Conservation (phyloP, 495 filamentous ascomycete genomes). For the Aspergillus campestris region DNA sequence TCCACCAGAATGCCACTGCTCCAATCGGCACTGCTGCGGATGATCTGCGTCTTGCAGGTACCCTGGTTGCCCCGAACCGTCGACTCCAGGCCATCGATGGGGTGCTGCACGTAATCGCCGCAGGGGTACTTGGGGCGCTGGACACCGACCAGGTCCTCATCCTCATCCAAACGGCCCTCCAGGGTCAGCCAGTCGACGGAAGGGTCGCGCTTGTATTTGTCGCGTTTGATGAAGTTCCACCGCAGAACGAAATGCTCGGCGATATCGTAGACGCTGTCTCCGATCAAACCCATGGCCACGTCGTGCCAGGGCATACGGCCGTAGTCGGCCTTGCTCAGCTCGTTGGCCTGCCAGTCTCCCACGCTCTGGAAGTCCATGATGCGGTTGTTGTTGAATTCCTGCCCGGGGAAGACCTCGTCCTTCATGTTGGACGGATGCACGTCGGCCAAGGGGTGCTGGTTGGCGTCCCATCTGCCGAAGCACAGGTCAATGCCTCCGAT, state of each 20-base stretch:
- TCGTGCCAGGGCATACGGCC: slow-evolving; percentile 98
- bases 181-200: slow-evolving; percentile 77
- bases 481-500: slow-evolving; percentile 94
- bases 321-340: slow-evolving; percentile 84
- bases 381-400: slow-evolving; percentile 93
- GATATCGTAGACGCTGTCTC: slow-evolving; percentile 87
- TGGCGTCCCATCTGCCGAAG: slow-evolving; percentile 86
- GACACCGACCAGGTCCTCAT: slow-evolving; percentile 80
- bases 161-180: slow-evolving; percentile 65
- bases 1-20: slow-evolving; percentile 88
- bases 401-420: slow-evolving; percentile 86
- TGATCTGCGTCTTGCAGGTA: slow-evolving; percentile 70
- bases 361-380: slow-evolving; percentile 95
- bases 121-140: slow-evolving; percentile 79
- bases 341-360: slow-evolving; percentile 84
- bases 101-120: slow-evolving; percentile 80
- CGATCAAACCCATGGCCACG: slow-evolving; percentile 81
- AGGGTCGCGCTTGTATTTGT: slow-evolving; percentile 88
- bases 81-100: slow-evolving; percentile 50
- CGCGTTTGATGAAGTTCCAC: slow-evolving; percentile 95
- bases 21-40: slow-evolving; percentile 87
- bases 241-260: slow-evolving; percentile 92
- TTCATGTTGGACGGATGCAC: slow-evolving; percentile 76
- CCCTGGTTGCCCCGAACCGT: slow-evolving; percentile 53
- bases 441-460: slow-evolving; percentile 80